Evolutionary conservation across 2,329 filamentous ascomycete genomes (phyloP), one percentile per base, ranked within the genome.

Genomic region (Pyricularia grisea): DNA sequence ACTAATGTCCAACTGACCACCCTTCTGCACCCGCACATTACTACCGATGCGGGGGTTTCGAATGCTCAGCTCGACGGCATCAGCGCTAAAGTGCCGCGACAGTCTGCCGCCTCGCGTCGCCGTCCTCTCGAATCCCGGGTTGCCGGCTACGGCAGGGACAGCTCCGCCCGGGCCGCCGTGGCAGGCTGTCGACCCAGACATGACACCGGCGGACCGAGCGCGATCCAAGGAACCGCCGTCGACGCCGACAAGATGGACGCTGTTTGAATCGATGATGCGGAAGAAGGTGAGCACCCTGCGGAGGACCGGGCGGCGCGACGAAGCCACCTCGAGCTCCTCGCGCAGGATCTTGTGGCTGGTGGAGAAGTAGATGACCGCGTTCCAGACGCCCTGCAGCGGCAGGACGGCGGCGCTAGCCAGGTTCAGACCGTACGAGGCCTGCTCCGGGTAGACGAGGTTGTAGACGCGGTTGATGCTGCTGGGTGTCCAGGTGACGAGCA

Each of bases 311-410:
- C 27, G 27, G 11, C 27, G 63, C 28, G 20, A 10, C 23, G 63
- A 30, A 50, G 69, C 33, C 31, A 33, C 31, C 31, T 25, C 20
- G 3, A 72, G 42, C 72, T 78, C 77, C 10, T 75, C 75, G 6
- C 50, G 69, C 20, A 83, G 79, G 61, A 78, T 72, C 25, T 28
- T 17, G 60, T 63, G 60, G 72, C 83, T 92, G 1, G 90, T 91
- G 5, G 85, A 85, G 70, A 91, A 86, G 78, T 93, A 94, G 69
- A 95, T 92, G 68, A 92, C 80, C 33, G 88, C 86, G 75, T 94
- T 94, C 91, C 92, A 94, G 36, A 93, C 85, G 0, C 92, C 92
- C 76, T 94, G 92, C 1, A 93, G 81, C 0, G 92, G 91, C 4
- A 94, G 81, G 0, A 94, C 91, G 1, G 92, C 82, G 2, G 90